These are phyloP conservation scores for Tillandsia fasciculata DNA, from an alignment of 176 grass and related monocot genomes.

Conservation along the genomic window DNA sequence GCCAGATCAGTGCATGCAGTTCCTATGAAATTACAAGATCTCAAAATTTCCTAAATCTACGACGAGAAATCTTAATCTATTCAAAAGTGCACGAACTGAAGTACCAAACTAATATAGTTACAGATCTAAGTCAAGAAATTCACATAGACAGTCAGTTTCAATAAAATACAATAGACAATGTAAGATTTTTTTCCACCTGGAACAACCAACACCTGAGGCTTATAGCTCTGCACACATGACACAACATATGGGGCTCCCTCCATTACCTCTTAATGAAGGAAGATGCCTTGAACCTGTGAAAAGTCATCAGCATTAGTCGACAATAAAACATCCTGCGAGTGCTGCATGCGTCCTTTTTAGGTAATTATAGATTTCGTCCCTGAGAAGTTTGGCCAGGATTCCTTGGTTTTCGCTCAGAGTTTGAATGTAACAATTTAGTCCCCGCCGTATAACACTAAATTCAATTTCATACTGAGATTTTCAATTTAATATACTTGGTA, in stretches of 20 bases:
- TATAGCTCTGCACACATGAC: constrained; percentile 24
- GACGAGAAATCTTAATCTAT: neutral
- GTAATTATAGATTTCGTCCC: too few relatives aligned
- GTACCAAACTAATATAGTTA: neutral
- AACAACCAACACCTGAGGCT: neutral
- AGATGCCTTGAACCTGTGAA: constrained; percentile 25
- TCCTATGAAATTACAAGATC: neutral
- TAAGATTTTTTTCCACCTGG: constrained; percentile 8
- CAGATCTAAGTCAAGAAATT: neutral
- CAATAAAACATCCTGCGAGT: neutral
- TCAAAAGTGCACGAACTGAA: neutral
- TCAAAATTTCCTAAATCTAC: neutral
- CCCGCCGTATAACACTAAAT: too few relatives aligned
- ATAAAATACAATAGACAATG: neutral
- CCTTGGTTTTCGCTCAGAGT: too few relatives aligned
- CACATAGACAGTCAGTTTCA: neutral
- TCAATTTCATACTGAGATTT: too few relatives aligned
- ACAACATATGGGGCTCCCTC: constrained; percentile 21
- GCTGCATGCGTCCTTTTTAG: neutral
- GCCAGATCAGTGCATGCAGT: neutral
- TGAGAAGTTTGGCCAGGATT: too few relatives aligned
- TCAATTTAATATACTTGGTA: too few relatives aligned
- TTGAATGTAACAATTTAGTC: too few relatives aligned
- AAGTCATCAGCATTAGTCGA: constrained; percentile 1
- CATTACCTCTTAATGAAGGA: neutral